Conservation (phyloP, 106 monocot genomes). For the Agapanthus africanus region DNA sequence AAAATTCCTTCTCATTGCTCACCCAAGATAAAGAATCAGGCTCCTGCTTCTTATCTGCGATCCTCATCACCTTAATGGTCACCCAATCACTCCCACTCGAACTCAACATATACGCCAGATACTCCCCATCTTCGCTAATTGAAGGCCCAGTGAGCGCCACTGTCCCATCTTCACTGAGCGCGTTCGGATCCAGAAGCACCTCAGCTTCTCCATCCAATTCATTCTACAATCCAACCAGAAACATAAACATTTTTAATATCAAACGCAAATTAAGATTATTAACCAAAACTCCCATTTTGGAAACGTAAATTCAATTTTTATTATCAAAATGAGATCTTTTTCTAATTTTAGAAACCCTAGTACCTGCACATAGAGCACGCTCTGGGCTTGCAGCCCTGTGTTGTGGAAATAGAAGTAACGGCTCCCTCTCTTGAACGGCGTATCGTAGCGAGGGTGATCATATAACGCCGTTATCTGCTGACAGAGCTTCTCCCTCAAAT, state of each 20-base stretch:
- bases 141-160: constrained; percentile 42
- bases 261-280: neutral
- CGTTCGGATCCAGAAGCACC: constrained; percentile 83
- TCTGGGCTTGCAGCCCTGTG: constrained; percentile 83
- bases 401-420: constrained; percentile 87
- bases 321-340: neutral
- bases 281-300: neutral
- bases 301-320: neutral
- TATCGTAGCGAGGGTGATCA: constrained; percentile 65
- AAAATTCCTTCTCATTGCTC: constrained; percentile 6
- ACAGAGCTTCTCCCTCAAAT: constrained; percentile 45
- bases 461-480: constrained; percentile 47
- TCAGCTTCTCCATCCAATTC: constrained; percentile 57
- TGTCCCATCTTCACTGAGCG: constrained; percentile 82
- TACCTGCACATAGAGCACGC: constrained; percentile 89
- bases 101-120: constrained; percentile 74
- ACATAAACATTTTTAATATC: neutral
- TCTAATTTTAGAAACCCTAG: neutral
- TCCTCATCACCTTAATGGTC: constrained; percentile 70
- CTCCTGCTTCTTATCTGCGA: constrained; percentile 48
- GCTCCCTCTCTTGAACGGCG: constrained; percentile 51
- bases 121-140: constrained; percentile 63
- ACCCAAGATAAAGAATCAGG: constrained; percentile 82
- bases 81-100: constrained; percentile 94
- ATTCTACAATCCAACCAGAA: constrained; percentile 29